phyloP scores from a whole-genome alignment of 176 grass and related monocot genomes.

The Bolboschoenus planiculmis region DNA sequence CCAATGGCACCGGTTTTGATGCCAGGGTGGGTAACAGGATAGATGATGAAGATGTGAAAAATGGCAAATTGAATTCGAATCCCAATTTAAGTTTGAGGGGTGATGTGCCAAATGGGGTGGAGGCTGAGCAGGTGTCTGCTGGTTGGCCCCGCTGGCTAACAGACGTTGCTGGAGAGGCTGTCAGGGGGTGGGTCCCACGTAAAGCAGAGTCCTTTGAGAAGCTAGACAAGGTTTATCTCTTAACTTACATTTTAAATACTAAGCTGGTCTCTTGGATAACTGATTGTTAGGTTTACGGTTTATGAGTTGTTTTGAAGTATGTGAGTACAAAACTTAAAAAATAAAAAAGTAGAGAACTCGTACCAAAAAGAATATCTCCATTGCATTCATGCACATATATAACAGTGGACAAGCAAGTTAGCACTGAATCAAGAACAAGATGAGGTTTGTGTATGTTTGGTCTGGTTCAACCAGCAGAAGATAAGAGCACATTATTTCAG shows the following conservation, averaged over 20 bases:
- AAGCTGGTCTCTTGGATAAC: neutral
- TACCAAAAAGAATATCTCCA: neutral
- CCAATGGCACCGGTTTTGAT: neutral
- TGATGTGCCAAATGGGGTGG: constrained; percentile 47
- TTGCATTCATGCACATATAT: neutral
- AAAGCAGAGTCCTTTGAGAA: constrained; percentile 96
- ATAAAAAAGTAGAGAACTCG: neutral
- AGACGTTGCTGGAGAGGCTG: constrained; percentile 72
- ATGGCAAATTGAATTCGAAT: neutral
- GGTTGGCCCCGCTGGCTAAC: constrained; percentile 92
- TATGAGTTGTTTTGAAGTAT: neutral
- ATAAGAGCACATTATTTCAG: neutral
- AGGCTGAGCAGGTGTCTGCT: constrained; percentile 47
- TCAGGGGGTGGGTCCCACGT: constrained; percentile 82
- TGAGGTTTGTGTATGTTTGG: neutral
- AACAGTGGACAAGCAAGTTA: neutral
- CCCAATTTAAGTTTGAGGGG: constrained; percentile 6
- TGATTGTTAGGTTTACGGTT: neutral
- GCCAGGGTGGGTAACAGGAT: neutral
- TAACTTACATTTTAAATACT: neutral
- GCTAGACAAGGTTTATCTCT: constrained; percentile 65
- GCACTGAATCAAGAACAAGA: neutral
- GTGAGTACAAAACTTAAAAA: neutral
- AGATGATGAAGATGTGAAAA: neutral
- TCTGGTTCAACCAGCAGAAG: neutral